Percentiles rank a stretch among this genome's conserved stretches.
phyloP scores from a whole-genome alignment of 225 moss, liverwort and hornwort genomes.

The Rhytidiadelphus loreus region DNA sequence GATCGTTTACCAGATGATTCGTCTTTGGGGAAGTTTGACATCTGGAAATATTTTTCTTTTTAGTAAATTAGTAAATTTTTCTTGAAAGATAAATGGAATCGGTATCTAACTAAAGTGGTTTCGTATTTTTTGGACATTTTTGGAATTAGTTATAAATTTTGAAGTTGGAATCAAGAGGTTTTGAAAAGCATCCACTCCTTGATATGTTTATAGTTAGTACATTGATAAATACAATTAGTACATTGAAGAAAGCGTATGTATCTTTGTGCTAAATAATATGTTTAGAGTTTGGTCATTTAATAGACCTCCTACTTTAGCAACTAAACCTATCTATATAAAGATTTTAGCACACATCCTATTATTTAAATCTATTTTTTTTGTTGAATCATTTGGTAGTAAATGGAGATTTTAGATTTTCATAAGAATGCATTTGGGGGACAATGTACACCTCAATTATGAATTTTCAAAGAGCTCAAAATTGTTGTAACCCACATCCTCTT shows the following conservation, averaged over 20 bases:
- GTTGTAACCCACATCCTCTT: accelerated
- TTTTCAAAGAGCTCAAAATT: background rate
- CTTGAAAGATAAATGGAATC: too few relatives aligned
- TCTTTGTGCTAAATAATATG: accelerated
- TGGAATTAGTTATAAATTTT: background rate
- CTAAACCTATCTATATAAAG: accelerated
- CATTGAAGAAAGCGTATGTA: background rate
- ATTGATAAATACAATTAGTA: background rate
- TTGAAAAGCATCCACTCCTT: background rate
- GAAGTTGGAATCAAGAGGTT: background rate
- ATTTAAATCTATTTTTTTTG: background rate
- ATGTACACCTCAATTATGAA: background rate
- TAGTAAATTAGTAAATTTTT: too few relatives aligned
- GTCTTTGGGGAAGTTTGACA: background rate
- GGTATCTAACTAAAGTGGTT: accelerated
- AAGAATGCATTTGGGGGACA: accelerated
- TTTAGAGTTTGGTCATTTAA: background rate
- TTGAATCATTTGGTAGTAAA: accelerated
- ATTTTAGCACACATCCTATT: accelerated
- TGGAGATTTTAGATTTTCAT: background rate
- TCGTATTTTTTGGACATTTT: accelerated
- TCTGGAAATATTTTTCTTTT: background rate
- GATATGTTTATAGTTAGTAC: background rate
- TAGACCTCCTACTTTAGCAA: too few relatives aligned
- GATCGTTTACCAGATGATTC: background rate